Base-by-base conservation (phyloP, 2,329 filamentous ascomycete genomes). In the Sphaerulina musiva region DNA sequence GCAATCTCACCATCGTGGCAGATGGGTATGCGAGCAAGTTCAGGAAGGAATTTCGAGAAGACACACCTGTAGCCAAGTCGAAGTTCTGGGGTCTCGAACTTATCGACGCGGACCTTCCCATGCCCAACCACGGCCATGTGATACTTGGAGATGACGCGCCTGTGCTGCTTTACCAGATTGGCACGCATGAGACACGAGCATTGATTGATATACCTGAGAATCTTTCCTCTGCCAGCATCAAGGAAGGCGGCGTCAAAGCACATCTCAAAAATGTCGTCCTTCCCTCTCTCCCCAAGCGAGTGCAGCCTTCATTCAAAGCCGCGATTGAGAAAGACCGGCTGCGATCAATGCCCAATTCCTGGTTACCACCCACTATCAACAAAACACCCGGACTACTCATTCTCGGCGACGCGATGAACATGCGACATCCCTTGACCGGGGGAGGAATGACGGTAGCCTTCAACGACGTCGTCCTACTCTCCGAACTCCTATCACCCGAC, bases 381-480 rank as follows among this genome's bases (percentile, higher is more conserved):
- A 80, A 78, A 43, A 80, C 80, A 9, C 81, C 83, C 1, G 89
- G 89, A 3, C 74, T 95, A 56, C 78, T 95, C 46, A 76, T 98
- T 36, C 79, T 97, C 7, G 93, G 93, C 55, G 93, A 98, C 69
- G 92, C 93, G 11, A 85, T 95, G 79, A 98, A 98, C 76, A 98
- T 98, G 93, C 87, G 93, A n/a, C 93, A 98, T 73, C 93, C 93
- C 1, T 79, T 98, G 10, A 98, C 93, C 0, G 93, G 93, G 50
- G 93, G 93, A 61, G 93, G 93, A 64, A 98, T 98, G 93, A 97
- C 92, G 0, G 93, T 97, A 1, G 93, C 89, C 1, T 87, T 98
- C 72, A 95, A 92, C 73, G 93, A 98, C 68, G 91, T 88, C 1
- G 80, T 93, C 9, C 73, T 95, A 1, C 79, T 98, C 26, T 77